A percentile compares a stretch with the other conserved stretches of the same genome.
Conservation (phyloP, 2,329 filamentous ascomycete genomes). For the Alternaria sp. region DNA sequence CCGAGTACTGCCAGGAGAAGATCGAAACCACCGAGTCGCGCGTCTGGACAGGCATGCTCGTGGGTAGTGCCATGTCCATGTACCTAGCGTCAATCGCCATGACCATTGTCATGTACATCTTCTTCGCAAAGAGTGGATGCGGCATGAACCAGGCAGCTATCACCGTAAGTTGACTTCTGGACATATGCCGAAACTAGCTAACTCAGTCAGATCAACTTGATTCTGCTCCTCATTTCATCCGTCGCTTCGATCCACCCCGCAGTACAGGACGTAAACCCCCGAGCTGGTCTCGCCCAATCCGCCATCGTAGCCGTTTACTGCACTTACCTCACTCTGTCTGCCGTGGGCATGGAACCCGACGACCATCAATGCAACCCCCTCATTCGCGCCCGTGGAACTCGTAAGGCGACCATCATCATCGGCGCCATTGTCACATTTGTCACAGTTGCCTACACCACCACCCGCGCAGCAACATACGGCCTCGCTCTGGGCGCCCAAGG, state of each 20-base stretch:
- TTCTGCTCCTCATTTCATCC: constrained; percentile 81
- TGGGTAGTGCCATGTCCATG: constrained; percentile 93
- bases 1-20: constrained; percentile 91
- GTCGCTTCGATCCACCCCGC: constrained; percentile 86
- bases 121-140: constrained; percentile 83
- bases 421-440: constrained; percentile 96
- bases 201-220: constrained; percentile 70
- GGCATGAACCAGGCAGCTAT: constrained; percentile 97
- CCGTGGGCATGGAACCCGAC: constrained; percentile 98
- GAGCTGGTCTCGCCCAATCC: constrained; percentile 93
- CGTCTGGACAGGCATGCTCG: constrained; percentile 83
- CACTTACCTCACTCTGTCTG: constrained; percentile 97
- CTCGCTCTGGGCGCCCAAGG: constrained; percentile 72
- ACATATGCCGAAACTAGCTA: neutral
- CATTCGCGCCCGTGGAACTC: constrained; percentile 81
- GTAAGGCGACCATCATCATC: constrained; percentile 88
- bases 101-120: constrained; percentile 96
- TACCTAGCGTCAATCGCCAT: constrained; percentile 88
- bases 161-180: constrained; percentile 59
- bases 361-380: constrained; percentile 94
- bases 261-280: constrained; percentile 89
- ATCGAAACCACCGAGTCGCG: constrained; percentile 89
- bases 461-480: constrained; percentile 89
- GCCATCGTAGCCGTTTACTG: constrained; percentile 98
- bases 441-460: constrained; percentile 97